Base-by-base conservation (phyloP, 2,329 filamentous ascomycete species). In the Plectosphaerella cucumerina region DNA sequence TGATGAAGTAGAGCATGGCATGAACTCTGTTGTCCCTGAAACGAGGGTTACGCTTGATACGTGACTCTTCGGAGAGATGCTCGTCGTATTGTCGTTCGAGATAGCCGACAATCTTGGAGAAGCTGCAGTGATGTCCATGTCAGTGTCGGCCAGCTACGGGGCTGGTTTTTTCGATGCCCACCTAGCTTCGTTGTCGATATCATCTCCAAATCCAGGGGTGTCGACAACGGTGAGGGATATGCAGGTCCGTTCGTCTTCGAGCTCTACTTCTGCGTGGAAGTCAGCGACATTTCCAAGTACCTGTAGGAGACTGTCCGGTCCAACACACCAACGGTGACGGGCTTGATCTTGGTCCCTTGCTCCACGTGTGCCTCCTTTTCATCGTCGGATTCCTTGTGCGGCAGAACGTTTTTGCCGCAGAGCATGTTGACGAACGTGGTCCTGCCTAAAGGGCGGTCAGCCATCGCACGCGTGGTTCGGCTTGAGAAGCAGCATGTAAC, bases 11-110 rank as follows among this genome's bases (percentile, higher is more conserved):
- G 64, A 99, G 86, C 70, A 99, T 85, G 61, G 92, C 94, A 69
- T 99, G 94, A 45, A 99, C 90, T 77, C 94, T 89, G 78, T 99
- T 97, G 77, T 99, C 94, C 68, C 94, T 87, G 87, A 99, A 99
- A 67, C 94, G 87, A 63, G 94, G 94, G 80, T 99, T 99, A 91
- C 94, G 94, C 89, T 99, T 99, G 82, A 99, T 99, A 80, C 94
- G 90, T 65, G 94, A 97, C 79, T 99, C 94, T 78, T 97, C 93
- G 56, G 94, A 93, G 63, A 99, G 84, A 80, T 99, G 97, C 71
- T 97, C 92, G 74, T 99, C 94, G 74, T 97, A 97, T 84, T 99
- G 93, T 77, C 93, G 86, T 81, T 99, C 94, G 65, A 99, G 89
- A 76, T 96, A 97, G 62, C 92, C 93, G 62, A 96, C 92, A 65